Percentiles rank a stretch among this genome's conserved stretches.
These are phyloP conservation scores for Haplosporangium sp. DNA, from an alignment of 371 early-diverging fungal species.

Conservation along the genomic window DNA sequence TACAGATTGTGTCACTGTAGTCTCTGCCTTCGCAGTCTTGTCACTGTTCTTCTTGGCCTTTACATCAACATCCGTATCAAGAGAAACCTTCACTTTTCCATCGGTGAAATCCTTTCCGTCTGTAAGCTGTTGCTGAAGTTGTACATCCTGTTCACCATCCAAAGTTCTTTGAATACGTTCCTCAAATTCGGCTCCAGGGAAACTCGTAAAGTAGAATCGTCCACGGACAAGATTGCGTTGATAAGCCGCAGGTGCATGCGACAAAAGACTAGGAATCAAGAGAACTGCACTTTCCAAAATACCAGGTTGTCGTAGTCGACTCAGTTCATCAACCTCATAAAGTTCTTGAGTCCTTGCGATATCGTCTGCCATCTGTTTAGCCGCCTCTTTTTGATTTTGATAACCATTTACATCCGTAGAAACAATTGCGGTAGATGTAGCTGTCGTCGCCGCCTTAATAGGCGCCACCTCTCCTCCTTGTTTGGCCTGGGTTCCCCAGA, in stretches of 20 bases:
- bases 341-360: conserved; percentile 15
- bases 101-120: neutral
- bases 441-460: neutral
- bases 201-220: conserved; percentile 34
- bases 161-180: conserved; percentile 10
- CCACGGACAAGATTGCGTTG: conserved; percentile 36
- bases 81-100: neutral
- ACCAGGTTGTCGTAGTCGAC: conserved; percentile 20
- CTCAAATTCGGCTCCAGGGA: conserved; percentile 38
- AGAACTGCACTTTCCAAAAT: conserved; percentile 9
- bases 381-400: neutral
- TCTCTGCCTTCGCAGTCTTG: neutral
- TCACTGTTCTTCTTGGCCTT: neutral
- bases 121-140: neutral
- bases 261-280: conserved; percentile 25
- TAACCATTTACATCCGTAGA: neutral
- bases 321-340: conserved; percentile 18
- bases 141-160: neutral
- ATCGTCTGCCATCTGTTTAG: conserved; percentile 13
- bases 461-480: neutral
- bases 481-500: conserved; percentile 11
- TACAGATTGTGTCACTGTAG: conserved; percentile 1
- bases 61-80: conserved; percentile 6
- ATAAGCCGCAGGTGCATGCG: conserved; percentile 37
- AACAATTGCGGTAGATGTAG: neutral